Conservation (phyloP, 108 stramenopile species). For the Conticribra guillardii region DNA sequence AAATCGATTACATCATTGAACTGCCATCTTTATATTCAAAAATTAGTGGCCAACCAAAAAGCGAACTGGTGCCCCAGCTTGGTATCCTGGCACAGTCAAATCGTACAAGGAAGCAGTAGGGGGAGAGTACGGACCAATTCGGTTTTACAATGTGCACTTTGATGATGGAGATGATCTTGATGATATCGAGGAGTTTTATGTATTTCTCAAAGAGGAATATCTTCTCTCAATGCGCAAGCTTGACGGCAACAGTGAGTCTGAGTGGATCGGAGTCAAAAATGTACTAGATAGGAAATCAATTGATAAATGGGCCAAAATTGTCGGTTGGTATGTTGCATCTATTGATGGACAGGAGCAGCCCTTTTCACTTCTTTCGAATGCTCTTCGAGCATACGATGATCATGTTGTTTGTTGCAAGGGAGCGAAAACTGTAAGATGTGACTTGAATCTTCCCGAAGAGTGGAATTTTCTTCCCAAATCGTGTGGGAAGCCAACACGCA, state of each 20-base stretch:
- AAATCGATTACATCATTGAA: no score
- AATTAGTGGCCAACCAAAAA: neutral
- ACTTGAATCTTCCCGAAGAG: slow-evolving; percentile 21
- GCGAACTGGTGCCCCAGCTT: neutral
- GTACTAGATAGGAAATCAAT: neutral
- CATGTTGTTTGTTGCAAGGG: slow-evolving; percentile 6
- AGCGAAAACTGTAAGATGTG: neutral
- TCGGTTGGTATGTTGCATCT: slow-evolving; percentile 7
- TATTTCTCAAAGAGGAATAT: neutral
- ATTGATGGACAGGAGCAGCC: neutral
- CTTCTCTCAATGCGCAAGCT: neutral
- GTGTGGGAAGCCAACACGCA: neutral
- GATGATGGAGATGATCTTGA: slow-evolving; percentile 14
- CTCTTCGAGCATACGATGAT: slow-evolving; percentile 15
- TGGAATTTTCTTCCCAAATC: slow-evolving; percentile 6
- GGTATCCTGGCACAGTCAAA: slow-evolving; percentile 8
- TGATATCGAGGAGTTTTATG: neutral
- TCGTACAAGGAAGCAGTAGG: neutral
- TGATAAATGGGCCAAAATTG: slow-evolving; percentile 18
- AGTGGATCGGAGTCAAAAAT: slow-evolving; percentile 13
- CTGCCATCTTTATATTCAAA: no score
- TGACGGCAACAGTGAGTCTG: neutral
- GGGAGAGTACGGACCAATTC: slow-evolving; percentile 2
- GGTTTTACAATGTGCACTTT: neutral
- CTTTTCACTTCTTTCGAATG: slow-evolving; percentile 11